phyloP scores from a whole-genome alignment of 768 basidiomycete species.

The Suillus hirtellus region DNA sequence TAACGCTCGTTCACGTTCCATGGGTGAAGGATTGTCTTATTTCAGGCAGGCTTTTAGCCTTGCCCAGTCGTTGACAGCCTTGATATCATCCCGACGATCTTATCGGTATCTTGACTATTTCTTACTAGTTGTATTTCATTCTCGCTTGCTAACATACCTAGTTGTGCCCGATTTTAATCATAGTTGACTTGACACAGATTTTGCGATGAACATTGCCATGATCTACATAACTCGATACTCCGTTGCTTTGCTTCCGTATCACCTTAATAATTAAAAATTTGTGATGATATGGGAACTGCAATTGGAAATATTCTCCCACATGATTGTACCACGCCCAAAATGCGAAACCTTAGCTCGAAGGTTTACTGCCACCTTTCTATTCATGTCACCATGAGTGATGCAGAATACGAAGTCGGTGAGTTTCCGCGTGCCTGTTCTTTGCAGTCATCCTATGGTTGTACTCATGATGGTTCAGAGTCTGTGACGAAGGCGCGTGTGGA shows the following conservation, averaged over 20 bases:
- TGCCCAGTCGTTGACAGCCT: constrained; percentile 9
- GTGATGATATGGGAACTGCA: background rate
- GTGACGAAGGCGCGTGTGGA: constrained; percentile 54
- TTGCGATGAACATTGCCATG: background rate
- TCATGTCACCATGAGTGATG: constrained; percentile 35
- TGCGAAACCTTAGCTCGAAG: background rate
- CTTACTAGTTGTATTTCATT: constrained; percentile 1
- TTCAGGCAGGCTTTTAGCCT: constrained; percentile 52
- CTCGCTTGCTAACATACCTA: constrained; percentile 9
- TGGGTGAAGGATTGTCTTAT: constrained; percentile 84
- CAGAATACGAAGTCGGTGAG: constrained; percentile 72
- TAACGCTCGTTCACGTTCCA: constrained; percentile 49
- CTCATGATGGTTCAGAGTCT: constrained; percentile 41
- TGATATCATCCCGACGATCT: background rate
- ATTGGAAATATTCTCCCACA: constrained; percentile 23
- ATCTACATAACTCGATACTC: background rate
- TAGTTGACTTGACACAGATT: constrained; percentile 11
- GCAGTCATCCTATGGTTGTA: constrained; percentile 10
- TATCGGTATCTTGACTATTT: constrained; percentile 9
- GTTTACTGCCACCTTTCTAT: constrained; percentile 15
- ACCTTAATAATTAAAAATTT: background rate
- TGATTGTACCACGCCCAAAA: background rate
- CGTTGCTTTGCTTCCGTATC: background rate
- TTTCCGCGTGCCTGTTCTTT: constrained; percentile 10
- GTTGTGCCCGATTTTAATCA: constrained; percentile 14